Base-by-base conservation (phyloP, 139 green algal species). In the Closterium sp. region DNA sequence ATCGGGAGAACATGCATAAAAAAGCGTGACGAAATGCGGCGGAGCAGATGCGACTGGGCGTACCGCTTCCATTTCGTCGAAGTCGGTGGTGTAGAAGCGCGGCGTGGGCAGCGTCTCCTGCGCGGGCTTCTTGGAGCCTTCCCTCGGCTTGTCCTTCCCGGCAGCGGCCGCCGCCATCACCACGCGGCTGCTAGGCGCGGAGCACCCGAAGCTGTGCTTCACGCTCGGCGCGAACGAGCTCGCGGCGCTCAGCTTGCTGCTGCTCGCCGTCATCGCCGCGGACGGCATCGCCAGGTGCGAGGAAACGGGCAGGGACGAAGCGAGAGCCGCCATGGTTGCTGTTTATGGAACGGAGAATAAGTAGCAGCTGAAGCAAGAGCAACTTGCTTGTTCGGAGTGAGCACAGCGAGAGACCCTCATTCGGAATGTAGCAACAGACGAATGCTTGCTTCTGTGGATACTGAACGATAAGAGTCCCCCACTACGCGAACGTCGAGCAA, bases 61-160 rank as follows among this genome's bases (percentile, higher is more conserved):
- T 29, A 87, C 85, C 70, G 22, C 31, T 95, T 99, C 98, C 98
- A 99, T 99, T 96, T 99, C 97, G 92, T 99, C 98, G 93, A 99
- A 99, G 86, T 96, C 94, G 32, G 97, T 99, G 93, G 97, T 99
- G 97, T 99, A 99, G 96, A 99, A 99, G 30, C 98, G 96, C 9
- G 98, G 98, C 0, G 97, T 98, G 50, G 99, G 95, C 10, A 99
- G 87, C 3, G 96, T 97, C 95, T 99, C 98, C 1, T 97, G 93
- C 2, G 96, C 93, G n/a, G 97, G 97, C 62, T 95, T 95, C 96
- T 99, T 99, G 32, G 99, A 95, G 32, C 97, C 97, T 87, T 96
- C 95, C 13, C 97, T 90, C 9, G 73, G 70, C 89, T 91, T 90
- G n/a, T 90, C 88, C 42, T 84, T 84, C 21, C 29, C 88, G 28